Conservation (phyloP, 257 asterid genomes). For the Haberlea rhodopensis region DNA sequence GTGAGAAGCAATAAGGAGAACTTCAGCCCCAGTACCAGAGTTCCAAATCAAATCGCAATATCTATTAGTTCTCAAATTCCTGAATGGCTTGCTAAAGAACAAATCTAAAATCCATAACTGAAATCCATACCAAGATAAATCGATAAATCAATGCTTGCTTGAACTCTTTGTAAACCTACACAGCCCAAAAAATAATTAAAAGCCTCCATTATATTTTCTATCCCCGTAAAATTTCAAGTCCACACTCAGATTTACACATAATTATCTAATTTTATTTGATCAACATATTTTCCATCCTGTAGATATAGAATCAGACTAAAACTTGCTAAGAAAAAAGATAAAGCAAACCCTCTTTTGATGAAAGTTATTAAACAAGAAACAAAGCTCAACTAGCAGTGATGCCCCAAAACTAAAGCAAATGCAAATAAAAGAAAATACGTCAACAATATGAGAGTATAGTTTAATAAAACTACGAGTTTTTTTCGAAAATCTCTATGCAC, state of each 20-base stretch:
- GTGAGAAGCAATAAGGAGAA: conserved; percentile 11
- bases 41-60: neutral
- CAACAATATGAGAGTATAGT: too few species aligned
- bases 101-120: neutral
- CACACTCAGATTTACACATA: neutral
- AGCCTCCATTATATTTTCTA: neutral
- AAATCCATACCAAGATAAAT: neutral
- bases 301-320: neutral
- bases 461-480: neutral
- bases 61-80: neutral
- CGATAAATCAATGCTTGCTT: neutral
- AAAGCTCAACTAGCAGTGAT: neutral
- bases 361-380: neutral
- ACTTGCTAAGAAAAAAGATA: neutral
- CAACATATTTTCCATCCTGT: neutral
- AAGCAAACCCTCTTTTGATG: neutral
- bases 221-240: neutral
- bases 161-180: neutral
- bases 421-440: neutral
- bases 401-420: conserved; percentile 1
- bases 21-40: neutral
- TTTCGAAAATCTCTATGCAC: neutral
- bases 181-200: neutral
- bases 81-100: conserved; percentile 18
- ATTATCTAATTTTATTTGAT: too few species aligned